Conservation (phyloP, 148 eudicot species). For the Rhododendron kiyosumense region DNA sequence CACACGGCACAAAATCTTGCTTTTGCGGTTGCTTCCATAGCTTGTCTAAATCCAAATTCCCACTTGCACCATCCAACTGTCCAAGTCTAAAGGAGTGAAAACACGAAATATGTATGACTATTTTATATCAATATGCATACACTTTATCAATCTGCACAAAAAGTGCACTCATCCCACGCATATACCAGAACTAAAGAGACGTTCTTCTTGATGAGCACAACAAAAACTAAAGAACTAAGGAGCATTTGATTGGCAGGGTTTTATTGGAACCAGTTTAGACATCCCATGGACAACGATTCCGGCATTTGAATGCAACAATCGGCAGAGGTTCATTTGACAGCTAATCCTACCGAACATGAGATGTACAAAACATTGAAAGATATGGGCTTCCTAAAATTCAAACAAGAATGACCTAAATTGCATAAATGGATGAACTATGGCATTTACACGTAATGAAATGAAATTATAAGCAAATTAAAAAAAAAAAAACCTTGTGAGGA, state of each 20-base stretch:
- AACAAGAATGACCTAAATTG: background rate
- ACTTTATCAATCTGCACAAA: background rate
- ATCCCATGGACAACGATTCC: background rate
- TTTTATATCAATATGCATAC: constrained; percentile 13
- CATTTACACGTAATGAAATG: background rate
- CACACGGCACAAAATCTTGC: constrained; percentile 73
- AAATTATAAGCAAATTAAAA: background rate
- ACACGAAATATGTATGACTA: constrained; percentile 42
- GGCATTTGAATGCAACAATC: background rate
- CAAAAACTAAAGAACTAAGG: background rate
- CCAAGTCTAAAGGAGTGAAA: constrained; percentile 76
- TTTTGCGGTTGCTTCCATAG: constrained; percentile 86
- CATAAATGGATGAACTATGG: background rate
- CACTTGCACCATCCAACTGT: constrained; percentile 66
- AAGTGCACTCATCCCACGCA: background rate
- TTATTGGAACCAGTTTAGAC: background rate
- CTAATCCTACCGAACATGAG: background rate
- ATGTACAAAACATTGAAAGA: background rate
- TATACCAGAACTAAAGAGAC: background rate
- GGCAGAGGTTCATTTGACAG: background rate
- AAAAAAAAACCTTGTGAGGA: constrained; percentile 60
- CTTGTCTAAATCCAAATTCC: constrained; percentile 37
- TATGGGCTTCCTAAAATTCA: background rate
- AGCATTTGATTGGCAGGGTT: background rate
- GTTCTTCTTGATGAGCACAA: background rate